These are phyloP conservation scores for Xylariomycetidae sp. DNA, from an alignment of 2,329 filamentous ascomycete genomes.

Conservation along the genomic window DNA sequence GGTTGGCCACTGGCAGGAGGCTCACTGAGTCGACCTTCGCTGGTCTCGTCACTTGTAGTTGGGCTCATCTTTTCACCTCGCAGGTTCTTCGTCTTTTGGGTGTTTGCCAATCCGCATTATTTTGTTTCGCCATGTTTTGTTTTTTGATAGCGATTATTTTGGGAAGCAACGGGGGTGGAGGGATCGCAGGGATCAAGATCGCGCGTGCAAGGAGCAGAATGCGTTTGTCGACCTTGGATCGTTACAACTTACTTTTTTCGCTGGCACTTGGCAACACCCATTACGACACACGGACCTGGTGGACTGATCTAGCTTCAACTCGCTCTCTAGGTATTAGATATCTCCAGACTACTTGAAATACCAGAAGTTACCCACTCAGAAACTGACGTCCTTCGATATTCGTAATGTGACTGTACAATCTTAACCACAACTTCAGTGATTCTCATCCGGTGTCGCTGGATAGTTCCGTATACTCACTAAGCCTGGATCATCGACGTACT, in stretches of 20 bases:
- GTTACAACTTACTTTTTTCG: slow-evolving; percentile 16
- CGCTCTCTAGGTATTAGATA: slow-evolving; percentile 64
- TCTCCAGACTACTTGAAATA: slow-evolving; percentile 45
- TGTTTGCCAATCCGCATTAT: slow-evolving; percentile 21
- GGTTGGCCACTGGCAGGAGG: slow-evolving; percentile 84
- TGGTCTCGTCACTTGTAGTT: slow-evolving; percentile 57
- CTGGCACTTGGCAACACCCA: slow-evolving; percentile 26
- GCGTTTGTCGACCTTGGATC: slow-evolving; percentile 25
- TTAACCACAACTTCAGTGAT: too few species aligned
- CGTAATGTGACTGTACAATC: too few species aligned
- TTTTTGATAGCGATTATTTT: slow-evolving; percentile 23
- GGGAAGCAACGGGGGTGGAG: slow-evolving; percentile 18
- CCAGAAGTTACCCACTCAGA: slow-evolving; percentile 64
- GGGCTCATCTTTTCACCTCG: slow-evolving; percentile 31
- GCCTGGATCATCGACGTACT: too few species aligned
- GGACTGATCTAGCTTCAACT: slow-evolving; percentile 41
- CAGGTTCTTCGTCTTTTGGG: slow-evolving; percentile 20
- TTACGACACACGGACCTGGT: slow-evolving; percentile 18
- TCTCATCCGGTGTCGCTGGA: too few species aligned
- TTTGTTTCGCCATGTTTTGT: slow-evolving; percentile 26
- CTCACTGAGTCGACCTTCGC: slow-evolving; percentile 30
- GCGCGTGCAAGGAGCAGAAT: too few species aligned
- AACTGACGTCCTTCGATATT: background rate
- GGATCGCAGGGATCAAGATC: too few species aligned
- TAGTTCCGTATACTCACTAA: too few species aligned